These are phyloP conservation scores for Diutina pseudorugosa DNA, from an alignment of 1,139 yeast genomes.

Conservation along the genomic window DNA sequence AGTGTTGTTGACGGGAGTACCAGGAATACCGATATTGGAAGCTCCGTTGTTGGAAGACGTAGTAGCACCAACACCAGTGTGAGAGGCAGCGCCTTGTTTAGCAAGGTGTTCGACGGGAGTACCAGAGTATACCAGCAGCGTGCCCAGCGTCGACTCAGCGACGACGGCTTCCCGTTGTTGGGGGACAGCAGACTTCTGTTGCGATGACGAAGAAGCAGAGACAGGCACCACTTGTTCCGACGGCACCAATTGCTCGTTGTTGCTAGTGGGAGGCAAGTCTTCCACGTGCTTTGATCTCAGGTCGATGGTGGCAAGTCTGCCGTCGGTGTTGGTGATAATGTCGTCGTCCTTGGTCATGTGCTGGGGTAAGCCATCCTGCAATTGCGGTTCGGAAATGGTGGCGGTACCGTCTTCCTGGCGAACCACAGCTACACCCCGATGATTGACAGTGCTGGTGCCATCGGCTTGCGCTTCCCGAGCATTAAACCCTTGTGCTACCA, in stretches of 20 bases:
- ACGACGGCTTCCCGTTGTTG: neutral
- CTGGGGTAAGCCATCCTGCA: neutral
- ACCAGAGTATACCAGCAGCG: neutral
- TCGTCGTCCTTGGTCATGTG: neutral
- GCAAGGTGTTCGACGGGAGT: neutral
- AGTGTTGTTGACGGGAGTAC: neutral
- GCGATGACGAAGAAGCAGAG: neutral
- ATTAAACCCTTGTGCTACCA: neutral
- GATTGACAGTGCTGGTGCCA: neutral
- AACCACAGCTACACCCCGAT: neutral
- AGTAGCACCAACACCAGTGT: neutral
- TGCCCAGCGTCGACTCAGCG: neutral
- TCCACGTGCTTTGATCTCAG: neutral
- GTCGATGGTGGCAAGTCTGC: neutral
- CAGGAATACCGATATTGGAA: neutral
- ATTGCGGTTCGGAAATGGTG: neutral
- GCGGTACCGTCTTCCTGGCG: neutral
- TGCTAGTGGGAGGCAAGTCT: neutral
- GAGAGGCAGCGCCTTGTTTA: neutral
- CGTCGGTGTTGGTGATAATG: neutral
- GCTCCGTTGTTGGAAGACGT: neutral
- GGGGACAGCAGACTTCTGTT: neutral
- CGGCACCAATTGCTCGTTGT: neutral
- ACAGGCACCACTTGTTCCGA: neutral
- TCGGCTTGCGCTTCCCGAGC: neutral